These are phyloP conservation scores for Backusella circina DNA, from an alignment of 192 early-diverging fungal species.

Conservation along the genomic window DNA sequence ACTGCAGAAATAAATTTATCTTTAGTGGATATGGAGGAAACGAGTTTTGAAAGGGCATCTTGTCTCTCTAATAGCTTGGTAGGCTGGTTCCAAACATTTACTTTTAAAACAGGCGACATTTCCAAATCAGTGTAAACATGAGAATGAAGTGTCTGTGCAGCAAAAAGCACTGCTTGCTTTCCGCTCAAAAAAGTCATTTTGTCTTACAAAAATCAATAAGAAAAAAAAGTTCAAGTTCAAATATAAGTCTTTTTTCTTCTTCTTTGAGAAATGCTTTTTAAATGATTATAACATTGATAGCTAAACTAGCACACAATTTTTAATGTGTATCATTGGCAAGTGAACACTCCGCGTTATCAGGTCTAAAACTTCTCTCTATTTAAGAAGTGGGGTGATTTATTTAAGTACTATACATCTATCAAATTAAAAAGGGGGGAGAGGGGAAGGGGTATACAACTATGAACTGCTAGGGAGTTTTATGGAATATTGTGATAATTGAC, in stretches of 20 bases:
- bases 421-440: not conserved
- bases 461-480: not conserved
- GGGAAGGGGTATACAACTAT: slow-evolving; percentile 6
- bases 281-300: not conserved
- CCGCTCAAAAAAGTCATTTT: not conserved
- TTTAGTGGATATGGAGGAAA: not conserved
- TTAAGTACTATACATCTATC: slow-evolving; percentile 2
- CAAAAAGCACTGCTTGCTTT: not conserved
- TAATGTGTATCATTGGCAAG: not conserved
- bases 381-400: not conserved
- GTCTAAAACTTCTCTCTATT: not conserved
- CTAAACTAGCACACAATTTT: not conserved
- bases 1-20: slow-evolving; percentile 13
- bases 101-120: not conserved
- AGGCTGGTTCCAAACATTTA: not conserved
- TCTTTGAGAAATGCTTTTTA: not conserved
- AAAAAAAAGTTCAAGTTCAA: not conserved
- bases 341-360: not conserved
- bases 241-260: not conserved
- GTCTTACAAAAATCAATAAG: no score
- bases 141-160: not conserved
- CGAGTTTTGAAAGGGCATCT: slow-evolving; percentile 28
- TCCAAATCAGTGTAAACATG: not conserved
- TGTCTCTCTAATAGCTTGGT: slow-evolving; percentile 14
- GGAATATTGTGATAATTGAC: slow-evolving; percentile 9